Evolutionary conservation across 352 stramenopile species (phyloP).

Genomic region (Globisporangium splendens): DNA sequence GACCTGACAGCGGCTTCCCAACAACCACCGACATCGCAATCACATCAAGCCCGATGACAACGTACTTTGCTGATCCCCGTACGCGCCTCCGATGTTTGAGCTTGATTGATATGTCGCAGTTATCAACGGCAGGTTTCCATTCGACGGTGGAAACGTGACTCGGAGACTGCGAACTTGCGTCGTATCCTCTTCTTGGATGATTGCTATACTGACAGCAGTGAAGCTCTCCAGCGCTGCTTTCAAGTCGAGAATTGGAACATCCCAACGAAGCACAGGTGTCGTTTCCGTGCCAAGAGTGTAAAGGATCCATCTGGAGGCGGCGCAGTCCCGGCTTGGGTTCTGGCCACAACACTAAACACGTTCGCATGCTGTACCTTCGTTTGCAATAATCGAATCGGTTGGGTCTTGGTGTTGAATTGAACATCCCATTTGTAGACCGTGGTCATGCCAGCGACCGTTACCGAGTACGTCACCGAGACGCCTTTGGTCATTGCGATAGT

Average conservation of each 20-base stretch:
- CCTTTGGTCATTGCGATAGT: neutral
- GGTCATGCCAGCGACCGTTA: neutral
- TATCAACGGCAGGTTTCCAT: conserved; percentile 21
- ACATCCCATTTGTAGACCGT: conserved; percentile 21
- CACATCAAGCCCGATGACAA: conserved; percentile 24
- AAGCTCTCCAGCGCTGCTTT: conserved; percentile 18
- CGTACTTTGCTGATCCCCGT: conserved; percentile 22
- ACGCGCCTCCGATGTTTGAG: conserved; percentile 6
- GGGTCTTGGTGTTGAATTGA: conserved; percentile 11
- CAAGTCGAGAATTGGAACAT: conserved; percentile 12
- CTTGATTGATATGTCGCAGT: conserved; percentile 10
- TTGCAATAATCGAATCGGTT: conserved; percentile 11
- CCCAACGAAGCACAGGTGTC: conserved; percentile 19
- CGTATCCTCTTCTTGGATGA: conserved; percentile 16
- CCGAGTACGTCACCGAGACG: conserved; percentile 10
- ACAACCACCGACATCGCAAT: conserved; percentile 9
- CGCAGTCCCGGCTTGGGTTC: conserved; percentile 6
- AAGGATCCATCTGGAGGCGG: conserved; percentile 14
- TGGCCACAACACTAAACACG: neutral
- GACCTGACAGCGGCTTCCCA: conserved; percentile 19
- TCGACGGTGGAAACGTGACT: conserved; percentile 25
- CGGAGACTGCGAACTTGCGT: conserved; percentile 11
- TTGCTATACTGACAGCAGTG: conserved; percentile 12
- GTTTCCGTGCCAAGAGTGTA: conserved; percentile 13
- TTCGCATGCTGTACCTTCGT: neutral